Evolutionary conservation across 768 basidiomycete genomes (phyloP), one percentile per base, ranked within the genome.

Genomic region (Collybiopsis luxurians): DNA sequence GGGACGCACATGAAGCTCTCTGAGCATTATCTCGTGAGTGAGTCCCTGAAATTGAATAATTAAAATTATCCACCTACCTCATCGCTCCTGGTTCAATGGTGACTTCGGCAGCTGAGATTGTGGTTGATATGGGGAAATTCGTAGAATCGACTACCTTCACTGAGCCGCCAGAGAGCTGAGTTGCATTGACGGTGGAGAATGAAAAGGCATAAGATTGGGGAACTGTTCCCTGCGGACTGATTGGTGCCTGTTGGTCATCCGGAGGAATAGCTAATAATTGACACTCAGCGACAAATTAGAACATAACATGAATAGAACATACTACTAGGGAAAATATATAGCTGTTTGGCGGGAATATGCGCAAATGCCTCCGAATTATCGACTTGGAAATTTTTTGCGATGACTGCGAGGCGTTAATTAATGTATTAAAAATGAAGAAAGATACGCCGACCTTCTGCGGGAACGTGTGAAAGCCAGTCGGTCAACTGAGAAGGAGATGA

Each of bases 61-160:
- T 34, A 34, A 34, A 34, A 6, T 38, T 10, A 17, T 36, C 21
- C 40, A 58, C 66, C 46, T 56, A 75, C 80, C 83, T 71, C 61
- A 84, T 79, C 43, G 76, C 82, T 43, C 83, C 83, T 11, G 82
- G 81, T 48, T 80, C 75, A 17, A 86, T 77, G 11, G 76, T 81
- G 9, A 86, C 78, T 64, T 84, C 82, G 17, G 81, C 84, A 2
- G 75, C 81, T 12, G 81, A 73, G 46, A 83, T 83, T 1, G 75
- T 78, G 55, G 66, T 77, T 17, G 83, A 76, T 21, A 80, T 65
- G 21, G 74, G 69, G 70, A 86, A 86, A 13, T 71, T 78, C 9
- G 75, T 71, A 0, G 80, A 78, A 64, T 83, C 83, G 12, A 79
- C 78, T 40, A 80, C 70, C 63, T 80, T 82, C 40, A 79, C 75